Conservation (phyloP, 202 grass and related monocot species). For the Elaeis oleifera region DNA sequence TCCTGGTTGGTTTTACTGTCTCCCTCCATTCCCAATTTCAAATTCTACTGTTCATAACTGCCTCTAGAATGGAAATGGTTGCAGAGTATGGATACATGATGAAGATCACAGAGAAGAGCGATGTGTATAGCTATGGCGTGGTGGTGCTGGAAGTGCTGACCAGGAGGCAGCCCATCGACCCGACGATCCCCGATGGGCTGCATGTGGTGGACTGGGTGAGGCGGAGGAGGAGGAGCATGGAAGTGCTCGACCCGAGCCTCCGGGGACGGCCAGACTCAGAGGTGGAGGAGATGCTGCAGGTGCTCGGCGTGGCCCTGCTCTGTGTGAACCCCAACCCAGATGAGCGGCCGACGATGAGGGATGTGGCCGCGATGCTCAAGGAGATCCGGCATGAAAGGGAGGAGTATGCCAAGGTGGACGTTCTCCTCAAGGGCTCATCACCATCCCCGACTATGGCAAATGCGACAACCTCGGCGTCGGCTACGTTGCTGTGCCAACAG, state of each 20-base stretch:
- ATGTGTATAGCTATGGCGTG: conserved; percentile 91
- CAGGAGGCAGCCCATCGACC: conserved; percentile 88
- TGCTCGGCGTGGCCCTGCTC: conserved; percentile 73
- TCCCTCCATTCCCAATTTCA: background rate
- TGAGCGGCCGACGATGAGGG: conserved; percentile 86
- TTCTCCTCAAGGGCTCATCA: conserved; percentile 40
- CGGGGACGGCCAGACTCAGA: conserved; percentile 33
- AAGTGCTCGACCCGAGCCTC: conserved; percentile 63
- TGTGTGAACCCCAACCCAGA: conserved; percentile 68
- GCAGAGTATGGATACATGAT: conserved; percentile 97
- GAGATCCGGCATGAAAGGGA: conserved; percentile 78
- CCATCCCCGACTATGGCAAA: conserved; percentile 7
- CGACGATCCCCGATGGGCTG: conserved; percentile 66
- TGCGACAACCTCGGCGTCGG: conserved; percentile 30
- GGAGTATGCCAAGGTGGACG: conserved; percentile 55
- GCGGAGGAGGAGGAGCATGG: conserved; percentile 32
- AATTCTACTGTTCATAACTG: background rate
- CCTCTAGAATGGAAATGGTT: background rate
- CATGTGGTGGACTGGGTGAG: conserved; percentile 94
- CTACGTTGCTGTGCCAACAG: conserved; percentile 31
- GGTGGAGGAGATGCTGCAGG: conserved; percentile 89
- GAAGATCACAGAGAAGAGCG: conserved; percentile 82
- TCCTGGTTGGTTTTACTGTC: conserved; percentile 41
- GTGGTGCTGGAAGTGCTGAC: conserved; percentile 91
- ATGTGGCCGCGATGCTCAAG: conserved; percentile 79